Evolutionary conservation across 306 rosid species (phyloP).

Genomic region (Cicer chorassanicum): DNA sequence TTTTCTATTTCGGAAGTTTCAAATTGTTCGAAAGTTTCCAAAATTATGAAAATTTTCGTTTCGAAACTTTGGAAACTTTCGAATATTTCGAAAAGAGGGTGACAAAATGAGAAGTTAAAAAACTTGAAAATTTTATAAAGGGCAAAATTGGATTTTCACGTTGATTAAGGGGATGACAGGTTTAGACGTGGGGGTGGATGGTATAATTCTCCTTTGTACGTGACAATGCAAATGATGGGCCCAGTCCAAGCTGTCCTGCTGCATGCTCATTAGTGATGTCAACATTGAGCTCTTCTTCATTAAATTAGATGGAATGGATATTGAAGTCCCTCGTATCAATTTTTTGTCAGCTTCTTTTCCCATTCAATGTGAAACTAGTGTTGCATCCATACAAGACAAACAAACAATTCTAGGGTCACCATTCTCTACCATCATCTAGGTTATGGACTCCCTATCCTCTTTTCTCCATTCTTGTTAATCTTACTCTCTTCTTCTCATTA

Average conservation of each 20-base stretch:
- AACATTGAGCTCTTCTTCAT: constrained; percentile 29
- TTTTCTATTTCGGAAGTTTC: no score
- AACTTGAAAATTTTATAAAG: no score
- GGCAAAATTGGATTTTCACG: no score
- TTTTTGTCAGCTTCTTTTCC: constrained; percentile 53
- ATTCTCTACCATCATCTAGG: neutral
- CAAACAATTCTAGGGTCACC: constrained; percentile 48
- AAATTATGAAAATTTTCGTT: no score
- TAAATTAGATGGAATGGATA: constrained; percentile 33
- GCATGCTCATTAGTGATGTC: constrained; percentile 30
- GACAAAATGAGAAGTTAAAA: no score
- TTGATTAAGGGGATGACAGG: no score
- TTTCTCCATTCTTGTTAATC: neutral
- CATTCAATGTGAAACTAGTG: constrained; percentile 48
- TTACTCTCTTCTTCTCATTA: neutral
- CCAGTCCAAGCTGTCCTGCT: constrained; percentile 36
- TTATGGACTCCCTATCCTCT: neutral
- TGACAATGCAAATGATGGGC: constrained; percentile 30
- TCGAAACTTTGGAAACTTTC: no score
- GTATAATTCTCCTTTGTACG: no score
- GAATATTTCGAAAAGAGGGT: no score
- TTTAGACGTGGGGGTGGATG: no score
- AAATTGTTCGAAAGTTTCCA: no score
- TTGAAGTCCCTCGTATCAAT: constrained; percentile 23
- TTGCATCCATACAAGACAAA: constrained; percentile 62